Base-by-base conservation (phyloP, 441 rosid genomes). In the Manihot esculenta region DNA sequence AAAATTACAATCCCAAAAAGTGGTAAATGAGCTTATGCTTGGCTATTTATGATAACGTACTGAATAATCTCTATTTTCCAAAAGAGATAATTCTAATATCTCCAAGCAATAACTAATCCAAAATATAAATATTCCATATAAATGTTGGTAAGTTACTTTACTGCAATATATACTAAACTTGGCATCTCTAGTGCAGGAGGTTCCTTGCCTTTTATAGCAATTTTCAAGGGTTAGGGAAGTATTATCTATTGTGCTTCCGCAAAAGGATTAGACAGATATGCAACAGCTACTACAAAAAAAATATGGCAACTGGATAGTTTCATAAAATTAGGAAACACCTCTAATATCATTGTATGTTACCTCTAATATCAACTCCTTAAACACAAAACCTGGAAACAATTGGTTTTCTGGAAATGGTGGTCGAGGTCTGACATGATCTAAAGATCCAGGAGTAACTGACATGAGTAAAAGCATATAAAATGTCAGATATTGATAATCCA, bases 391-490 rank as follows among this genome's bases (percentile, higher is more conserved):
- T 10, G 89, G 89, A 72, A 77, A 80, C 78, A 88, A 60, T 41
- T 68, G 72, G 50, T 76, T 73, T 53, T 75, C 76, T 47, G 53
- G 70, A 26, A 64, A 41, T 35, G 66, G 63, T 66, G 86, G 76
- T 47, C 62, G 65, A 70, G 59, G 73, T 27, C 35, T 69, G 35
- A 86, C 81, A 59, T 3, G 49, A 23, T 81, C 54, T 48, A 81
- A 11, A 24, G 74, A 51, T 67, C 95, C 92, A 15, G 92, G 93
- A 33, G 30, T 11, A 62, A 92, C 95, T 88, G 81, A 78, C 66
- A 76, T 33, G 72, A n/a, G 33, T 15, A 69, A 56, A 55, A 42
- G 42, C 3, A 50, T 58, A 24, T 23, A 7, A 33, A 54, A 54
- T 41, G 14, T 61, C 11, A 58, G 20, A 74, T 9, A 24, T 45